Evolutionary conservation across 2,329 filamentous ascomycete species (phyloP).

Genomic region (Hyphodiscus sp.): DNA sequence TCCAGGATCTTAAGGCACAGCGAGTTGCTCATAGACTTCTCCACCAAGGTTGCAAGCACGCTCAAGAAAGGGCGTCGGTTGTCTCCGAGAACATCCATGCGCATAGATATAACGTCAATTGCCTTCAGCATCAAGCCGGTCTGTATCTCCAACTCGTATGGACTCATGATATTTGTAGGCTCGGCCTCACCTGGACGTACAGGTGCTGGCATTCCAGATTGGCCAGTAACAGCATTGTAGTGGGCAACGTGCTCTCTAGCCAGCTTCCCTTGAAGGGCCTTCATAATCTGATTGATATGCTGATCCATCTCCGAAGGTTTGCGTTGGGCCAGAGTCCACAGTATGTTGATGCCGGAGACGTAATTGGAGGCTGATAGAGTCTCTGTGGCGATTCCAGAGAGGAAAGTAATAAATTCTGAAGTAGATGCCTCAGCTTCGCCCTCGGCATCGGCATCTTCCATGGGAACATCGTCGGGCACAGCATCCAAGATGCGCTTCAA

Average conservation of each 20-base stretch:
- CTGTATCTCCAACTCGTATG: constrained; percentile 81
- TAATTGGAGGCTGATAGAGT: constrained; percentile 76
- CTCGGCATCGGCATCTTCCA: constrained; percentile 75
- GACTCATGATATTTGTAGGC: constrained; percentile 52
- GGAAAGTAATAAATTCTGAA: constrained; percentile 78
- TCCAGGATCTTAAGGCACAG: constrained; percentile 89
- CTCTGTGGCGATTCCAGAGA: constrained; percentile 83
- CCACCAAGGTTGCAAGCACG: constrained; percentile 87
- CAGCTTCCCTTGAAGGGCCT: constrained; percentile 84
- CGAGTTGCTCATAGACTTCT: constrained; percentile 81
- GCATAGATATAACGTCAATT: constrained; percentile 83
- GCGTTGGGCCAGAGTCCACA: constrained; percentile 85
- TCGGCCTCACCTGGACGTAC: constrained; percentile 40
- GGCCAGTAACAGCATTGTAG: constrained; percentile 52
- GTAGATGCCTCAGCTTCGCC: constrained; percentile 74
- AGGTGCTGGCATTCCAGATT: constrained; percentile 34
- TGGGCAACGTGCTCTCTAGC: constrained; percentile 87
- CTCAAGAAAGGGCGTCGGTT: constrained; percentile 90
- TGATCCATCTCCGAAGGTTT: constrained; percentile 84
- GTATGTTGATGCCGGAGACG: constrained; percentile 81
- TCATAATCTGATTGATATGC: constrained; percentile 85
- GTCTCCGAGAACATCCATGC: constrained; percentile 89
- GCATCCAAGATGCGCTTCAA: constrained; percentile 81
- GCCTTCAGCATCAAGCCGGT: constrained; percentile 90
- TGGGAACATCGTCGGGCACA: constrained; percentile 70